A percentile compares a stretch with the other conserved stretches of the same genome.
Evolutionary conservation across 257 asterid species (phyloP).

Genomic region (Nicotiana sylvestris): DNA sequence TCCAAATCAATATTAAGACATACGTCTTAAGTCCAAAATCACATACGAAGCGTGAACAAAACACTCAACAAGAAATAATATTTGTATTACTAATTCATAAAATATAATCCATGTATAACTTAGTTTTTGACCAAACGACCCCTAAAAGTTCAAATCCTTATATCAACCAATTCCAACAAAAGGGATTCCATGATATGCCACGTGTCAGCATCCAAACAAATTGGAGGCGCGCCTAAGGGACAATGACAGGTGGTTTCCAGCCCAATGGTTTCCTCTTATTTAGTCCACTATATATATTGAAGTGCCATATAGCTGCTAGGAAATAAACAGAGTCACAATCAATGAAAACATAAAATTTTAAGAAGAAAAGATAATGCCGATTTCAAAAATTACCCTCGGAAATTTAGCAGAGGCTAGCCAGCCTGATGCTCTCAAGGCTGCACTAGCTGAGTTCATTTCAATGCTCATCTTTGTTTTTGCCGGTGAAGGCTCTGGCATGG

Average conservation of each 20-base stretch:
- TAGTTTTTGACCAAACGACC: no score
- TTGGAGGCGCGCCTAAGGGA: conserved; percentile 43
- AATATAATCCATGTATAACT: no score
- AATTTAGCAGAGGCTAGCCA: conserved; percentile 53
- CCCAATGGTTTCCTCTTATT: background rate
- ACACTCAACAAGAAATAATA: no score
- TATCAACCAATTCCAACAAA: background rate
- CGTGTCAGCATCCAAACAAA: conserved; percentile 28
- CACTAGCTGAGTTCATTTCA: conserved; percentile 75
- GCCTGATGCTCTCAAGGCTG: conserved; percentile 74
- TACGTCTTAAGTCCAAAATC: no score
- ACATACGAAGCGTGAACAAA: no score
- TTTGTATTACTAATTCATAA: no score
- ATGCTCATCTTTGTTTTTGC: conserved; percentile 82
- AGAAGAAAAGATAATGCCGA: conserved; percentile 42
- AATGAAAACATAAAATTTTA: background rate
- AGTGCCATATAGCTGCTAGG: background rate
- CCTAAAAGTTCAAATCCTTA: background rate
- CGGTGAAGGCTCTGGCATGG: conserved; percentile 90
- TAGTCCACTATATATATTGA: conserved; percentile 11
- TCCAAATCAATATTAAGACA: no score
- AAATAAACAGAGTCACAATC: background rate
- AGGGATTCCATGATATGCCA: conserved; percentile 19
- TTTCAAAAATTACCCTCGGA: conserved; percentile 57
- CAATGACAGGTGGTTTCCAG: conserved; percentile 18